Conservation (phyloP, 495 filamentous ascomycete species). For the Xylaria venustula region DNA sequence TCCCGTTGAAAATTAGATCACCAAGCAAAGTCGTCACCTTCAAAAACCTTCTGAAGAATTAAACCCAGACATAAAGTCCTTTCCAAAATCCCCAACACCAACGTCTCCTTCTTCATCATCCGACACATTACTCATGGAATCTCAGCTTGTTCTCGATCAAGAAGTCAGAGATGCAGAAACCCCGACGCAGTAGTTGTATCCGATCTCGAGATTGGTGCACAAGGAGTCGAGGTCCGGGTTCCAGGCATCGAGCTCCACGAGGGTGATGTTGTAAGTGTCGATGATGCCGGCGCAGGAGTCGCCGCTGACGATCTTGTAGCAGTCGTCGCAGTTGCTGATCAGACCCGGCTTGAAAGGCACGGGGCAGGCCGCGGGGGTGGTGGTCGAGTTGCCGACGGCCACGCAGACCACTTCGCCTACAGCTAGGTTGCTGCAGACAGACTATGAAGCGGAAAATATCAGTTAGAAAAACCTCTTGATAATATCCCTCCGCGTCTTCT, state of each 20-base stretch:
- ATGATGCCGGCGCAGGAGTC: constrained; percentile 20
- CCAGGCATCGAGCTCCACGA: constrained; percentile 18
- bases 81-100: too few species aligned
- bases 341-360: constrained; percentile 8
- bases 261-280: constrained; percentile 5
- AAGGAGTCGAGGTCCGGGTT: constrained; percentile 26
- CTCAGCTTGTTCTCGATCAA: too few species aligned
- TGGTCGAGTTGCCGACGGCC: background rate
- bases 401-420: constrained; percentile 23
- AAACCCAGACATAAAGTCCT: too few species aligned
- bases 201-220: constrained; percentile 37
- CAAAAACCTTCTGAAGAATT: too few species aligned
- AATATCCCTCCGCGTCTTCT: too few species aligned
- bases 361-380: constrained; percentile 14
- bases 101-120: too few species aligned
- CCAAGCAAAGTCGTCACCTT: too few species aligned
- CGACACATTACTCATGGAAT: too few species aligned
- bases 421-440: constrained; percentile 23
- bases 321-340: constrained; percentile 19
- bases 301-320: constrained; percentile 22
- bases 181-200: constrained; percentile 36
- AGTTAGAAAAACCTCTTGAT: too few species aligned
- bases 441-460: background rate
- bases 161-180: constrained; percentile 1
- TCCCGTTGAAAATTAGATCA: too few species aligned